Conservation (phyloP, 805 yeast species). For the Starmerella scarabaei region DNA sequence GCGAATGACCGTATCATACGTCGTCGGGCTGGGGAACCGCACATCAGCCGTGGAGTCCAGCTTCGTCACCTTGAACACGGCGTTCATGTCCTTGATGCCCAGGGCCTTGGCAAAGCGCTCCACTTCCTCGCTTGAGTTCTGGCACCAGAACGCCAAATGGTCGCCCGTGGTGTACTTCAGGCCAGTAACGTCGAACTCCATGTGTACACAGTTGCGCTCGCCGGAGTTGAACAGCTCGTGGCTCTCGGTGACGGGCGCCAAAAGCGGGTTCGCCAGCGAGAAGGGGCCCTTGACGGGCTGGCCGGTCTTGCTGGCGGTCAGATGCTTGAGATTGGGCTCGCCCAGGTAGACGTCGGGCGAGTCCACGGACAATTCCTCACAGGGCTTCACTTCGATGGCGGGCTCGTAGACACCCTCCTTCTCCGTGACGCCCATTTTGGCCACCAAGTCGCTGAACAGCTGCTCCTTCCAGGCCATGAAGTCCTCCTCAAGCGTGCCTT, state of each 20-base stretch:
- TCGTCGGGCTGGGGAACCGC: constrained; percentile 47
- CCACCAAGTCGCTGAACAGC: constrained; percentile 52
- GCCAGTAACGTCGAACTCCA: constrained; percentile 69
- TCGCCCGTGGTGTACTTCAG: constrained; percentile 89
- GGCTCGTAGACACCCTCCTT: constrained; percentile 73
- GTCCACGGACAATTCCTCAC: constrained; percentile 23
- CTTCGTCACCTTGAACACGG: constrained; percentile 52
- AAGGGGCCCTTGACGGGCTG: constrained; percentile 37
- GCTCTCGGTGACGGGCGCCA: constrained; percentile 51
- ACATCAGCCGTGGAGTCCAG: constrained; percentile 42
- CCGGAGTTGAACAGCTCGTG: constrained; percentile 51
- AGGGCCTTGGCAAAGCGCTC: constrained; percentile 52
- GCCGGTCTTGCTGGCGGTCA: constrained; percentile 36
- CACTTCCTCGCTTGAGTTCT: constrained; percentile 67
- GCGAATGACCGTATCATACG: constrained; percentile 76
- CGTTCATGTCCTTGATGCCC: constrained; percentile 40
- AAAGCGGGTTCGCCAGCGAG: constrained; percentile 66
- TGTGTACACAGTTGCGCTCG: constrained; percentile 72
- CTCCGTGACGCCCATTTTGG: constrained; percentile 56
- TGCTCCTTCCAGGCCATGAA: constrained; percentile 84
- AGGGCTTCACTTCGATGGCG: constrained; percentile 31
- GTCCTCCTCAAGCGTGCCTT: constrained; percentile 91
- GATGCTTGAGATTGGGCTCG: constrained; percentile 57
- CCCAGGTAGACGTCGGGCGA: constrained; percentile 51
- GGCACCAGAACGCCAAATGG: constrained; percentile 90